Conservation (phyloP, 257 asterid genomes). For the Misopates orontium region DNA sequence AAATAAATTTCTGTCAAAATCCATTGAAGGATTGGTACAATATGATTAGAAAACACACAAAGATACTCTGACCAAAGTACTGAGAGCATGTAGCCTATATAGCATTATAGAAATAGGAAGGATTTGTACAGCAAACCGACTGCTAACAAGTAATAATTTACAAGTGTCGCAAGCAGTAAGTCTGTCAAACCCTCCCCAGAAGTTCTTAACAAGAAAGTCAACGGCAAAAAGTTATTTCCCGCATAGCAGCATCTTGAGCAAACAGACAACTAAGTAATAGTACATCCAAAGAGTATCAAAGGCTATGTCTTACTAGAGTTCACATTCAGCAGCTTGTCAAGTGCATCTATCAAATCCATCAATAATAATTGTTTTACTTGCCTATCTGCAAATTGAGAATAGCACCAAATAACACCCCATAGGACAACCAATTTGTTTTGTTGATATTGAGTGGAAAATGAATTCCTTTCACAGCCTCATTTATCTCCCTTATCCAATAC, state of each 20-base stretch:
- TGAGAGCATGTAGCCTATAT: slow-evolving; percentile 5
- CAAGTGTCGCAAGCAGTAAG: slow-evolving; percentile 3
- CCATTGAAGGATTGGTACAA: slow-evolving; percentile 18
- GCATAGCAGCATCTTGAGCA: not conserved
- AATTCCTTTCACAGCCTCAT: slow-evolving; percentile 35
- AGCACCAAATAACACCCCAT: slow-evolving; percentile 81
- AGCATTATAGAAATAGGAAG: not conserved
- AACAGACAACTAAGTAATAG: slow-evolving; percentile 18
- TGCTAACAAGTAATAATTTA: not conserved
- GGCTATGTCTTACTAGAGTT: slow-evolving; percentile 54
- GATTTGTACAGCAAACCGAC: not conserved
- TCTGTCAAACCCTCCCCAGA: not conserved
- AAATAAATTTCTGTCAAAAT: slow-evolving; percentile 16
- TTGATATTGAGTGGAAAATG: slow-evolving; percentile 35
- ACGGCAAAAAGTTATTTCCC: slow-evolving; percentile 13
- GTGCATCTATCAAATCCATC: slow-evolving; percentile 63
- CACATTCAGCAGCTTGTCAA: slow-evolving; percentile 60
- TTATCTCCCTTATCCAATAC: slow-evolving; percentile 49
- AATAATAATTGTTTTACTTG: slow-evolving; percentile 47
- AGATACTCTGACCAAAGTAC: not conserved
- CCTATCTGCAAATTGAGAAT: slow-evolving; percentile 48
- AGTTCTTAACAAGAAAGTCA: not conserved
- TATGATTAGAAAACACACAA: slow-evolving; percentile 7
- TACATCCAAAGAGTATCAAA: slow-evolving; percentile 18
- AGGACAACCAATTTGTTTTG: slow-evolving; percentile 58